Base-by-base conservation (phyloP, 208 protist species). In the Leishmania amazonensis region DNA sequence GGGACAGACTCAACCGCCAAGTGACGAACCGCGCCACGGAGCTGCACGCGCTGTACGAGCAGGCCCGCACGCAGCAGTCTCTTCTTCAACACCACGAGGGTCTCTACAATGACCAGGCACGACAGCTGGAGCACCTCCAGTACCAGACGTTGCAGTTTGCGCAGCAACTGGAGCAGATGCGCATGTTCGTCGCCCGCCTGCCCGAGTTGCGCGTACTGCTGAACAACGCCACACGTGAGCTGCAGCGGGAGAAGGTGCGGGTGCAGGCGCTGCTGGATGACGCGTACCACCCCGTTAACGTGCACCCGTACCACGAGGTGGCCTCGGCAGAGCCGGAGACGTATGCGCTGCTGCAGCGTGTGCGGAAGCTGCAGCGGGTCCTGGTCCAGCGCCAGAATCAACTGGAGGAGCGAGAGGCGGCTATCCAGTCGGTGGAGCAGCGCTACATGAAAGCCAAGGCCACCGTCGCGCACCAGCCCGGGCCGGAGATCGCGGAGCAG, bases 401-500 rank as follows among this genome's bases (percentile, higher is more conserved):
- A 87, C 91, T 99, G 15, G 89, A 92, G 15, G 93, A 98, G 79
- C 99, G 98, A 85, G 97, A 99, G 83, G 65, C 94, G 53, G 78
- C 94, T 5, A 98, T 99, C 78, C 84, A 93, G 53, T 83, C 96
- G 62, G 92, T 96, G 83, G 98, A 99, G 85, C 94, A 98, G 83
- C 72, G 91, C 51, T 99, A 99, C 84, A 85, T 98, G 75, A 96
- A 99, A 85, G 90, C 98, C 67, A 99, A 99, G 92, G 91, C 95
- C 38, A 89, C 97, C 53, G 90, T 99, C 38, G 93, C 96, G 31
- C 85, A 98, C 53, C 97, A 99, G 87, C 98, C 98, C 4, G 98
- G 98, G 28, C 98, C 98, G 5, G 98, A 99, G 86, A 96, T 96
- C n/a, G 96, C 98, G 35, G 97, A 99, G 89, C 97, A 99, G 91